These are phyloP conservation scores for Pisolithus marmoratus DNA, from an alignment of 768 basidiomycete species.

Conservation along the genomic window DNA sequence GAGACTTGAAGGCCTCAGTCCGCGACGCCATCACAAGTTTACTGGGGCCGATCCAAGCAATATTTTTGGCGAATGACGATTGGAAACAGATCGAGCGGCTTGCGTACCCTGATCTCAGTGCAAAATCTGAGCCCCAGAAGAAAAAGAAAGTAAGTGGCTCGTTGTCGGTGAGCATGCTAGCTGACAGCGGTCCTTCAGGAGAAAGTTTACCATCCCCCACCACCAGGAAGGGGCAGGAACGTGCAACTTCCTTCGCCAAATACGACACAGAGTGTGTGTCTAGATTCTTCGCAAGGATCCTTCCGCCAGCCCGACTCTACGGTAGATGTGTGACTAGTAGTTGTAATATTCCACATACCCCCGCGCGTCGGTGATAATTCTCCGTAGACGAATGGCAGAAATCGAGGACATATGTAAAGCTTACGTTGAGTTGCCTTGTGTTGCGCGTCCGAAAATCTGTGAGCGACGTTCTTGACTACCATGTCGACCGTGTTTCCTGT, in stretches of 20 bases:
- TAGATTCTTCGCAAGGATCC: too few species aligned
- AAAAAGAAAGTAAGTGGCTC: conserved; percentile 48
- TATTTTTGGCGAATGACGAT: conserved; percentile 71
- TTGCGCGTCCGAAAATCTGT: too few species aligned
- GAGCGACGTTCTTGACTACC: too few species aligned
- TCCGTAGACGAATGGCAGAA: too few species aligned
- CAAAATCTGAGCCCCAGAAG: conserved; percentile 53
- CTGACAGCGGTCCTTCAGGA: conserved; percentile 37
- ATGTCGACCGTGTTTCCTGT: conserved; percentile 29
- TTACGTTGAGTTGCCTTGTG: too few species aligned
- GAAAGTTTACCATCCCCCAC: conserved; percentile 80
- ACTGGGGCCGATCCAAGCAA: conserved; percentile 73
- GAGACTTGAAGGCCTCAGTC: conserved; percentile 80
- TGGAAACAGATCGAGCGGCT: conserved; percentile 72
- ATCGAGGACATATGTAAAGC: too few species aligned
- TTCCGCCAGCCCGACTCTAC: too few species aligned
- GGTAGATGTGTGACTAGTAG: too few species aligned
- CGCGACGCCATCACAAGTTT: conserved; percentile 67
- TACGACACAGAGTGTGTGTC: too few species aligned
- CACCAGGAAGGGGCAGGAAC: conserved; percentile 72
- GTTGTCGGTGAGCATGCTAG: background rate
- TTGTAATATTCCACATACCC: too few species aligned
- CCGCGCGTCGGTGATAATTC: too few species aligned
- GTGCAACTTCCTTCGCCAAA: background rate
- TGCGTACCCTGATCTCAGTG: conserved; percentile 80